These are phyloP conservation scores for Porphyridium purpureum DNA, from an alignment of 23 red algal species.

Conservation along the genomic window DNA sequence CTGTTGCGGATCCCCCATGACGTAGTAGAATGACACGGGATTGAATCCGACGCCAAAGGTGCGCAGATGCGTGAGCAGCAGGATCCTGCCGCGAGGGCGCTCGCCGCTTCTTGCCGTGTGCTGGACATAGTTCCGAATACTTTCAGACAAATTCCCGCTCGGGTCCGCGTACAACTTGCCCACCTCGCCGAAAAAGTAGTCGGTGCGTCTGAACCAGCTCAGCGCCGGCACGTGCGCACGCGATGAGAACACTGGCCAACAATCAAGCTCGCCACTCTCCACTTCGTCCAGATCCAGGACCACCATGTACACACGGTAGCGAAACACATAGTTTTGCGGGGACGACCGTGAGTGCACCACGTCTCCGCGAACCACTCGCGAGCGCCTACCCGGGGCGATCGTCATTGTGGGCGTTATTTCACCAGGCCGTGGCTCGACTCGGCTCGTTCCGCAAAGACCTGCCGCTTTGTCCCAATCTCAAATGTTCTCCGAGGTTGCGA, in stretches of 20 bases:
- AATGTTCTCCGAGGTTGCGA: too few species aligned
- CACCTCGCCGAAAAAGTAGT: too few species aligned
- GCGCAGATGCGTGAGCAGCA: slow-evolving; percentile 64
- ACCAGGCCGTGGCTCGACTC: too few species aligned
- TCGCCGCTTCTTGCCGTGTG: slow-evolving; percentile 10
- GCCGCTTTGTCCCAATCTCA: too few species aligned
- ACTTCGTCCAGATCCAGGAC: slow-evolving; percentile 63
- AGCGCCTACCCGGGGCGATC: too few species aligned
- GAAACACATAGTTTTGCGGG: slow-evolving; percentile 38
- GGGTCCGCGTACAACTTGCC: slow-evolving; percentile 2
- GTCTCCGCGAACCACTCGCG: too few species aligned
- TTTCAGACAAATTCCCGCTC: slow-evolving; percentile 1
- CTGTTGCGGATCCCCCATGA: slow-evolving; percentile 36
- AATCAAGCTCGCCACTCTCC: slow-evolving; percentile 15
- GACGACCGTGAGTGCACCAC: slow-evolving; percentile 47
- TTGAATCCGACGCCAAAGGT: slow-evolving; percentile 82
- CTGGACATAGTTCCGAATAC: slow-evolving; percentile 27
- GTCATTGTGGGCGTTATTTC: too few species aligned
- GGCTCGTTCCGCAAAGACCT: too few species aligned
- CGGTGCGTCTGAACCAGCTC: too few species aligned
- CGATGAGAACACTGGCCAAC: slow-evolving; percentile 50
- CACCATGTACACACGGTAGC: slow-evolving; percentile 74
- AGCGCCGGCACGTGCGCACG: too few species aligned
- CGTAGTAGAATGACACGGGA: slow-evolving; percentile 86
- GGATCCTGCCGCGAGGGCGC: slow-evolving; percentile 32